Percentiles rank a stretch among this genome's conserved stretches.
Conservation (phyloP, 352 stramenopile species). For the Phytophthora ramorum region DNA sequence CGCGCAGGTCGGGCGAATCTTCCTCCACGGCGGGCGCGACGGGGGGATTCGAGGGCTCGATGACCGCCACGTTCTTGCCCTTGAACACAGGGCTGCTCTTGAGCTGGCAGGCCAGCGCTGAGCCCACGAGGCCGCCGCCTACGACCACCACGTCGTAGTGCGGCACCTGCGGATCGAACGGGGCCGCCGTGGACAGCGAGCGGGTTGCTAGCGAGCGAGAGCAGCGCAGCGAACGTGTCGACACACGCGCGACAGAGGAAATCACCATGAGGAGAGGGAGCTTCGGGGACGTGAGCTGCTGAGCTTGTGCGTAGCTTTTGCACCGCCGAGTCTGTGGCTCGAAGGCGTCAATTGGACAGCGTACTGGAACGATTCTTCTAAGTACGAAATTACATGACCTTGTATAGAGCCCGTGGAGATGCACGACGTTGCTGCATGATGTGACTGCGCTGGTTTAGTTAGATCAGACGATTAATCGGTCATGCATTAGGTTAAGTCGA, state of each 20-base stretch:
- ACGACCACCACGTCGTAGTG: conserved; percentile 88
- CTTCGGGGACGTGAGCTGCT: conserved; percentile 3
- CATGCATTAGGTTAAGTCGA: too few relatives aligned
- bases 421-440: too few relatives aligned
- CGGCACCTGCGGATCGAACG: conserved; percentile 41
- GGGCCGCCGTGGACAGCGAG: conserved; percentile 28
- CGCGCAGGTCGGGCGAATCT: conserved; percentile 83
- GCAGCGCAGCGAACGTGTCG: conserved; percentile 29
- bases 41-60: conserved; percentile 63
- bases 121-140: conserved; percentile 85
- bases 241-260: conserved; percentile 30
- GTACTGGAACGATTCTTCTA: neutral
- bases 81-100: conserved; percentile 81
- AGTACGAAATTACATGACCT: too few relatives aligned
- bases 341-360: conserved; percentile 18
- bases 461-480: too few relatives aligned
- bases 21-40: conserved; percentile 52
- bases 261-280: conserved; percentile 33
- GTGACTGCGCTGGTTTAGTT: neutral
- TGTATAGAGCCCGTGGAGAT: too few relatives aligned
- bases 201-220: conserved; percentile 15
- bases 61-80: conserved; percentile 80
- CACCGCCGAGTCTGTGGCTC: conserved; percentile 31
- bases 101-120: conserved; percentile 80
- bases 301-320: conserved; percentile 32